These are phyloP conservation scores for Penicillium paneum DNA, from an alignment of 2,329 filamentous ascomycete species.

Conservation along the genomic window DNA sequence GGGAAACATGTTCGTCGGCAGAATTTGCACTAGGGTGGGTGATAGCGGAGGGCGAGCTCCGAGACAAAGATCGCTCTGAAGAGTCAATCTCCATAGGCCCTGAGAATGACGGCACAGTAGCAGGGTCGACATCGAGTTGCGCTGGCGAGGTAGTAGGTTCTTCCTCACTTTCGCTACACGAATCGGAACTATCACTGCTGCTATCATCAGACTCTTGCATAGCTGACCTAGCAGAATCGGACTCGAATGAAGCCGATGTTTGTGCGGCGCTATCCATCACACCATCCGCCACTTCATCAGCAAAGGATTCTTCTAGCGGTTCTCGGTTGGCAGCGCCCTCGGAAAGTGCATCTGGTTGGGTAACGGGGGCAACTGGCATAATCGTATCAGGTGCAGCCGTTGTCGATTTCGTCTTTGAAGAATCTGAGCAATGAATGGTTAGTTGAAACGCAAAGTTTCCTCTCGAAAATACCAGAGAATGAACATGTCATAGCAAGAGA, in stretches of 20 bases:
- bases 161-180: slow-evolving; percentile 14
- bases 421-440: slow-evolving; percentile 38
- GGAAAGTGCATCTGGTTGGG: neutral
- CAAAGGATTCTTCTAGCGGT: slow-evolving; percentile 7
- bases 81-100: slow-evolving; percentile 3
- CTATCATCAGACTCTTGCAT: slow-evolving; percentile 41
- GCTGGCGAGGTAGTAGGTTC: slow-evolving; percentile 17
- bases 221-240: slow-evolving; percentile 33
- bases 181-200: slow-evolving; percentile 13
- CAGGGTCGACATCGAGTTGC: slow-evolving; percentile 5
- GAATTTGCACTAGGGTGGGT: slow-evolving; percentile 12
- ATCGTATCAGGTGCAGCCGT: neutral
- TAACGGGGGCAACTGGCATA: neutral
- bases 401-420: slow-evolving; percentile 32
- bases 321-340: neutral
- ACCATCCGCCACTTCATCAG: slow-evolving; percentile 12
- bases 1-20: slow-evolving; percentile 3
- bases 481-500: neutral
- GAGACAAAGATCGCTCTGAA: neutral
- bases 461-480: neutral
- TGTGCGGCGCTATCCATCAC: slow-evolving; percentile 12
- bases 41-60: slow-evolving; percentile 1
- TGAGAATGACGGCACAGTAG: neutral
- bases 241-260: slow-evolving; percentile 22
- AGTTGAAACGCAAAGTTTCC: slow-evolving; percentile 24